These are phyloP conservation scores for Colletotrichum musicola DNA, from an alignment of 2,329 filamentous ascomycete genomes.

Conservation along the genomic window DNA sequence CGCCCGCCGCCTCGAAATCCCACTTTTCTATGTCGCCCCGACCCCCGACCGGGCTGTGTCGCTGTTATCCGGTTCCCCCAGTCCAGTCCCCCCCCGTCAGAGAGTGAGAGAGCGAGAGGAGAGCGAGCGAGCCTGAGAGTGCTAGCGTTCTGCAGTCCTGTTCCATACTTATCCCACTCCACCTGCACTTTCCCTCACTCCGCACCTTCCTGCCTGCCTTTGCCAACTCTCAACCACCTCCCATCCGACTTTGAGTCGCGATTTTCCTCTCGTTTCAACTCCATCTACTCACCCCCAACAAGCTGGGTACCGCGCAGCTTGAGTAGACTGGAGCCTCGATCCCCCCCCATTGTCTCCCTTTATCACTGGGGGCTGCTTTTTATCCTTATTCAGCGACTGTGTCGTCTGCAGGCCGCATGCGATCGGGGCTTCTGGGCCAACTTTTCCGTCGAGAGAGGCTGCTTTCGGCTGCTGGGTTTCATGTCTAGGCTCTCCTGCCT, in stretches of 20 bases:
- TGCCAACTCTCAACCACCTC: slow-evolving; percentile 29
- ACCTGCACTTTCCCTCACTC: slow-evolving; percentile 39
- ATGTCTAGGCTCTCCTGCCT: slow-evolving; percentile 11
- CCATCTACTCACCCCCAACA: slow-evolving; percentile 12
- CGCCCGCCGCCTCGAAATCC: slow-evolving; percentile 29
- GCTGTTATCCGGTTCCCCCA: neutral
- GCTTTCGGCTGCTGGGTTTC: slow-evolving; percentile 32
- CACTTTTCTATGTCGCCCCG: slow-evolving; percentile 29
- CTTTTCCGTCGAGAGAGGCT: slow-evolving; percentile 32
- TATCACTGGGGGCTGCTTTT: neutral
- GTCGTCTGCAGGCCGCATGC: slow-evolving; percentile 32
- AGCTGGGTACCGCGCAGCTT: slow-evolving; percentile 1
- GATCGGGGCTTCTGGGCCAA: slow-evolving; percentile 28
- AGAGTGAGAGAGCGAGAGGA: slow-evolving; percentile 10
- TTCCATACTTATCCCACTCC: slow-evolving; percentile 40
- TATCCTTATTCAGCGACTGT: neutral
- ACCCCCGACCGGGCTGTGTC: slow-evolving; percentile 31
- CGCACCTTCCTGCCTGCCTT: slow-evolving; percentile 21
- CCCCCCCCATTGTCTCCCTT: neutral
- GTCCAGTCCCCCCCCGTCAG: slow-evolving; percentile 21
- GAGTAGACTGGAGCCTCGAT: slow-evolving; percentile 22
- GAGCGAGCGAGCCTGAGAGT: neutral
- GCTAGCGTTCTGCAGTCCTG: slow-evolving; percentile 7
- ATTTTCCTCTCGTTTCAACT: slow-evolving; percentile 30
- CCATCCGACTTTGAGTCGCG: slow-evolving; percentile 36